phyloP scores from a whole-genome alignment of 495 filamentous ascomycete genomes.

The Margaritispora aquatica region DNA sequence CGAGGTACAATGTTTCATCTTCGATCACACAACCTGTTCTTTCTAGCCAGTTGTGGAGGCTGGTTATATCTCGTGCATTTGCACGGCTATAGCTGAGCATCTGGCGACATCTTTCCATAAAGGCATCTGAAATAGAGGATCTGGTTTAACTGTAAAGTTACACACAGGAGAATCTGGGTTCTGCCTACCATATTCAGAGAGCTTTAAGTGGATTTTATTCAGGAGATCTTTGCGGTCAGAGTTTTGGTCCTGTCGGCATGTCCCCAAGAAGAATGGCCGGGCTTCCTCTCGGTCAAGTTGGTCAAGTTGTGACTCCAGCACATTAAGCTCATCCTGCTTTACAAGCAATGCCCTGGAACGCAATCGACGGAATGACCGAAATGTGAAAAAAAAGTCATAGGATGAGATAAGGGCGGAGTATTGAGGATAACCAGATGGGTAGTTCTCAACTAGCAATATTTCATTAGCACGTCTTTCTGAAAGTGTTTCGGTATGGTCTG shows the following conservation, averaged over 20 bases:
- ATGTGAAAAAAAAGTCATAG: conserved; percentile 24
- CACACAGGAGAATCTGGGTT: not conserved
- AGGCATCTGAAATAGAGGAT: conserved; percentile 16
- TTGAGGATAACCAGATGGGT: conserved; percentile 28
- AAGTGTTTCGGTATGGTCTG: not conserved
- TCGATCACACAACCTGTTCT: conserved; percentile 21
- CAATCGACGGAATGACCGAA: conserved; percentile 26
- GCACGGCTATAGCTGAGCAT: conserved; percentile 15
- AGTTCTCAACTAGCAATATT: conserved; percentile 27
- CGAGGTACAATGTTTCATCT: conserved; percentile 28
- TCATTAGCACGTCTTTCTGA: not conserved
- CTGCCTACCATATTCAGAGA: conserved; percentile 26
- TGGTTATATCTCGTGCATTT: conserved; percentile 15
- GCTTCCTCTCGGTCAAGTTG: conserved; percentile 27
- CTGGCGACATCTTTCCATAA: conserved; percentile 17
- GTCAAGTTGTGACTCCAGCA: conserved; percentile 29
- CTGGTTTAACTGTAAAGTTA: not conserved
- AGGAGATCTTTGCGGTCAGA: conserved; percentile 17
- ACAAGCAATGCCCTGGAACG: conserved; percentile 15
- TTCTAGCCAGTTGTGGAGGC: conserved; percentile 27
- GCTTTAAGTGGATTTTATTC: not conserved
- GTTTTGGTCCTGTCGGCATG: conserved; percentile 27
- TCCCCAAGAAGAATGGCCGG: conserved; percentile 26
- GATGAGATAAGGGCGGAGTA: conserved; percentile 27
- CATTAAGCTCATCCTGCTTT: conserved; percentile 26